Conservation (phyloP, 768 basidiomycete genomes). For the Leccinum rimulosum region DNA sequence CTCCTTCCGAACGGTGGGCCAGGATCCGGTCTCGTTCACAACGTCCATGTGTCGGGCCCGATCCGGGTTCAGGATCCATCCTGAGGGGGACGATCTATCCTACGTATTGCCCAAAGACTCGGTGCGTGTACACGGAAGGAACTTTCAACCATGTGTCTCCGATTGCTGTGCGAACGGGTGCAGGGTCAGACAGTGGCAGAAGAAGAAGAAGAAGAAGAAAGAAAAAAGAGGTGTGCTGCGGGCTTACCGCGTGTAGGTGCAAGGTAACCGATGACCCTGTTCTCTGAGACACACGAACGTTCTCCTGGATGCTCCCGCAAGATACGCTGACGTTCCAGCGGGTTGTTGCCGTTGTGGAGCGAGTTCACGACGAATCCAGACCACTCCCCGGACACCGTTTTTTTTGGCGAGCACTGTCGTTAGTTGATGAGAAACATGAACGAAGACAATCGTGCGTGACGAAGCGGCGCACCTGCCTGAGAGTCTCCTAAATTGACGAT, state of each 20-base stretch:
- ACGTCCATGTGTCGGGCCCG: too few relatives aligned
- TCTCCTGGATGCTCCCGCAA: constrained; percentile 32
- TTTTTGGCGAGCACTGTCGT: constrained; percentile 22
- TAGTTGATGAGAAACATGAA: constrained; percentile 1
- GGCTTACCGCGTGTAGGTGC: constrained; percentile 38
- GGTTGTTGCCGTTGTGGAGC: constrained; percentile 32
- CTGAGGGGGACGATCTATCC: too few relatives aligned
- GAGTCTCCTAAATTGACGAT: constrained; percentile 36
- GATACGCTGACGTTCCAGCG: constrained; percentile 27
- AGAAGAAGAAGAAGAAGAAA: background rate
- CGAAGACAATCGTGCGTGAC: background rate
- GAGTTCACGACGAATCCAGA: constrained; percentile 22
- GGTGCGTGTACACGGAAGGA: constrained; percentile 32
- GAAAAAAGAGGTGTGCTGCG: background rate
- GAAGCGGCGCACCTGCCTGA: constrained; percentile 28
- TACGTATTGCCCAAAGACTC: constrained; percentile 25
- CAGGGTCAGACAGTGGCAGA: constrained; percentile 16
- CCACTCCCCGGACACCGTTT: constrained; percentile 20
- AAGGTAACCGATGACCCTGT: constrained; percentile 38
- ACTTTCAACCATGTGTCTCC: constrained; percentile 37
- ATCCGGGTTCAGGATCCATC: too few relatives aligned
- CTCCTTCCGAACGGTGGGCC: too few relatives aligned
- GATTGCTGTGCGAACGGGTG: constrained; percentile 25
- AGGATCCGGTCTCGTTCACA: too few relatives aligned
- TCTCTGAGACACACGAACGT: constrained; percentile 26